These are phyloP conservation scores for Nectriaceae sp. DNA, from an alignment of 2,329 filamentous ascomycete species.

Conservation along the genomic window DNA sequence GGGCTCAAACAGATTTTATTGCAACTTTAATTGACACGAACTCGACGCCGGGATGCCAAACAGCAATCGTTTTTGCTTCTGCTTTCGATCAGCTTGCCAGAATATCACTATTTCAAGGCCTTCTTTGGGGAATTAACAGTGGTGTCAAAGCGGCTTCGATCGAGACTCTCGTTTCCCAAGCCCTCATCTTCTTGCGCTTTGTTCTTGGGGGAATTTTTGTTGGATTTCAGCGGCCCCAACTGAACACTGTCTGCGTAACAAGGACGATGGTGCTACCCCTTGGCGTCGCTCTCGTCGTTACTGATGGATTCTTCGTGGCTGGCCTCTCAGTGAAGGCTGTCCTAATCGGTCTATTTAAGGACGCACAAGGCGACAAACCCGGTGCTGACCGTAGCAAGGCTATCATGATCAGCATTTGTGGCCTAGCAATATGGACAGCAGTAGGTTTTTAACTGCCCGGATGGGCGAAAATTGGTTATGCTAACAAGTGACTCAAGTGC, in stretches of 20 bases:
- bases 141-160: slow-evolving; percentile 39
- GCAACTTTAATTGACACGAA: slow-evolving; percentile 48
- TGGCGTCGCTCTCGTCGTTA: slow-evolving; percentile 45
- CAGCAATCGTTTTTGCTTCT: slow-evolving; percentile 52
- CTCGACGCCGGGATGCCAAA: slow-evolving; percentile 50
- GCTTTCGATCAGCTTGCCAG: slow-evolving; percentile 60
- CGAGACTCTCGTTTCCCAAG: slow-evolving; percentile 44
- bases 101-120: slow-evolving; percentile 53
- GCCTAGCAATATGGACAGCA: slow-evolving; percentile 54
- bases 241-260: slow-evolving; percentile 54
- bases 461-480: too few relatives aligned
- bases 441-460: slow-evolving; percentile 47
- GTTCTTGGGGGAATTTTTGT: slow-evolving; percentile 56
- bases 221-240: slow-evolving; percentile 54
- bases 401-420: slow-evolving; percentile 43
- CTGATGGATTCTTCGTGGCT: slow-evolving; percentile 48
- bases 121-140: slow-evolving; percentile 52
- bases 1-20: slow-evolving; percentile 55
- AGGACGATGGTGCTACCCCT: slow-evolving; percentile 46
- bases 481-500: slow-evolving; percentile 39
- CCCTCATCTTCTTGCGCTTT: slow-evolving; percentile 49
- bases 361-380: slow-evolving; percentile 30
- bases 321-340: slow-evolving; percentile 45
- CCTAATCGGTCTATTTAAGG: slow-evolving; percentile 36
- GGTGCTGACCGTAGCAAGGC: slow-evolving; percentile 39